Conservation (phyloP, 2,329 filamentous ascomycete genomes). For the Penicillium corylophilum region DNA sequence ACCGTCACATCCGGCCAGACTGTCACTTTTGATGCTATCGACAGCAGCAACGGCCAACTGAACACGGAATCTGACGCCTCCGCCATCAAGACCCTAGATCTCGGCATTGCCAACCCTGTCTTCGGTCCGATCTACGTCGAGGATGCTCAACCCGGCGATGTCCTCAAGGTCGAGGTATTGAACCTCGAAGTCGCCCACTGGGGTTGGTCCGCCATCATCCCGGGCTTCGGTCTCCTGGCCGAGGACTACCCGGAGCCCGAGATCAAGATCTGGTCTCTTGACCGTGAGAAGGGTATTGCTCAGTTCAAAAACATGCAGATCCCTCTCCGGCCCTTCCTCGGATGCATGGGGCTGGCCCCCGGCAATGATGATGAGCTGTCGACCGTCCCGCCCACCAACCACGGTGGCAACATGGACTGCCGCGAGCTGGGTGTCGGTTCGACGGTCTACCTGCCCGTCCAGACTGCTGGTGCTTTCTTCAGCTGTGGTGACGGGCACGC, state of each 20-base stretch:
- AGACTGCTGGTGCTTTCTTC: slow-evolving; percentile 52
- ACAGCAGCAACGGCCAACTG: slow-evolving; percentile 54
- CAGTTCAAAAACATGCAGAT: slow-evolving; percentile 52
- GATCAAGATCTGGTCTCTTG: slow-evolving; percentile 53
- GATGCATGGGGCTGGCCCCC: slow-evolving; percentile 54
- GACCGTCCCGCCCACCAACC: slow-evolving; percentile 53
- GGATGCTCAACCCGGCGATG: slow-evolving; percentile 52
- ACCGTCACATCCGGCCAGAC: slow-evolving; percentile 50
- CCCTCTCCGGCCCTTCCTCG: slow-evolving; percentile 53
- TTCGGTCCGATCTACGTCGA: slow-evolving; percentile 53
- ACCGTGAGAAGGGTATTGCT: slow-evolving; percentile 39
- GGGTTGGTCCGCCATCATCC: slow-evolving; percentile 56
- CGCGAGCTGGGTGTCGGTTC: slow-evolving; percentile 50
- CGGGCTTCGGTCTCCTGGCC: slow-evolving; percentile 51
- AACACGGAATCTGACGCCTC: slow-evolving; percentile 43
- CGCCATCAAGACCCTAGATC: slow-evolving; percentile 44
- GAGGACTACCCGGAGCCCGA: slow-evolving; percentile 48
- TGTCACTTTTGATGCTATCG: slow-evolving; percentile 51
- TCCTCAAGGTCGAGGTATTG: slow-evolving; percentile 53
- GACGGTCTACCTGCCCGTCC: slow-evolving; percentile 51
- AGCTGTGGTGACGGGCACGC: slow-evolving; percentile 57
- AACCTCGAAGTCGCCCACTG: slow-evolving; percentile 47
- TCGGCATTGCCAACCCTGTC: slow-evolving; percentile 48
- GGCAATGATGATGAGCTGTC: slow-evolving; percentile 46
- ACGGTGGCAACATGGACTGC: slow-evolving; percentile 58